A percentile compares a stretch with the other conserved stretches of the same genome.
phyloP scores from a whole-genome alignment of 2,329 filamentous ascomycete genomes.

The Ophiostoma perfectum region DNA sequence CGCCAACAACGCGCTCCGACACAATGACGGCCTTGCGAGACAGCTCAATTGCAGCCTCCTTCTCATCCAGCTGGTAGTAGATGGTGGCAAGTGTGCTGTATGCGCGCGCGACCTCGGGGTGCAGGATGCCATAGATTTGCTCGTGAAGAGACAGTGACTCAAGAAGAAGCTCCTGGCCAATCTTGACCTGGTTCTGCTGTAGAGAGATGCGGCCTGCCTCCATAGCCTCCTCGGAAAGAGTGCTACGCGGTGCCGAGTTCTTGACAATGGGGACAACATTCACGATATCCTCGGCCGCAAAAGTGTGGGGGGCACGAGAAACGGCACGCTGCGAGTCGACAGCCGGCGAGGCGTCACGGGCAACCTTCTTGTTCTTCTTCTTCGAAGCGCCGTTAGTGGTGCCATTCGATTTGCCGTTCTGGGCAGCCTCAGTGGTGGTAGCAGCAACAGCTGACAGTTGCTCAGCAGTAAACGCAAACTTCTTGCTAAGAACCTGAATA shows the following conservation, averaged over 20 bases:
- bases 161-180: constrained; percentile 91
- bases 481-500: constrained; percentile 75
- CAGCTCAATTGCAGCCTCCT: constrained; percentile 89
- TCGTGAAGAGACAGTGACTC: constrained; percentile 94
- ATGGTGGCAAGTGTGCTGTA: constrained; percentile 95
- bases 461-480: constrained; percentile 59
- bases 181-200: constrained; percentile 87
- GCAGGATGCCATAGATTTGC: constrained; percentile 96
- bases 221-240: constrained; percentile 88
- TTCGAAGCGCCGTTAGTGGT: constrained; percentile 34
- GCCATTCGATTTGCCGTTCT: constrained; percentile 32
- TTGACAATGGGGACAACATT: constrained; percentile 94
- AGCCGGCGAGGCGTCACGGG: constrained; percentile 49
- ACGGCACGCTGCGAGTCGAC: constrained; percentile 30
- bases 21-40: constrained; percentile 96
- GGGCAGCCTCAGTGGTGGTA: neutral
- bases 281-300: constrained; percentile 77
- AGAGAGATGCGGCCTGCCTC: constrained; percentile 96
- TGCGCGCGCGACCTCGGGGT: constrained; percentile 90
- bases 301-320: constrained; percentile 51
- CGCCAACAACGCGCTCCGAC: constrained; percentile 84
- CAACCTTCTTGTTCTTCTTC: constrained; percentile 59
- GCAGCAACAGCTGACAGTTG: constrained; percentile 36
- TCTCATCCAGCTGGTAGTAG: constrained; percentile 97
- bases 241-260: constrained; percentile 84